Conservation (phyloP, 2,329 filamentous ascomycete species). For the Lachnellula arida region DNA sequence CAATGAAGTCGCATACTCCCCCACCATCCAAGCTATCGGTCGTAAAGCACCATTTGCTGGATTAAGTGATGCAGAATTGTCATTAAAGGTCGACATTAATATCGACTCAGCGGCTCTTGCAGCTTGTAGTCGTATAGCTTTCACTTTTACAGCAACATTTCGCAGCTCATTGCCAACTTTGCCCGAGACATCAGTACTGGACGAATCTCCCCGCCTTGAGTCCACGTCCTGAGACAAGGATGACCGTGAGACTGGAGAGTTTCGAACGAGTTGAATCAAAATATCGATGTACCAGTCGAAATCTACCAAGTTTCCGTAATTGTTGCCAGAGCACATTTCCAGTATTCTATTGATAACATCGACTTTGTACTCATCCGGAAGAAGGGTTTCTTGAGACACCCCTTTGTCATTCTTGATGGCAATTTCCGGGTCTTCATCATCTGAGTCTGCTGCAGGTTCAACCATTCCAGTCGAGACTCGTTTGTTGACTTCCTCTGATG, state of each 20-base stretch:
- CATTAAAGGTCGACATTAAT: conserved; percentile 56
- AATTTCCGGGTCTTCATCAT: conserved; percentile 52
- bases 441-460: conserved; percentile 41
- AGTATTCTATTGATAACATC: conserved; percentile 81
- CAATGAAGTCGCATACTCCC: conserved; percentile 78
- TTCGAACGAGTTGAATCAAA: conserved; percentile 75
- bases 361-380: conserved; percentile 81
- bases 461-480: conserved; percentile 37
- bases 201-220: conserved; percentile 6
- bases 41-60: conserved; percentile 63
- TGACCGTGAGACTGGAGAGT: conserved; percentile 50
- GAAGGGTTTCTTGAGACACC: conserved; percentile 50
- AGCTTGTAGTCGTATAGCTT: conserved; percentile 73
- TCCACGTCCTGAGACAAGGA: conserved; percentile 17
- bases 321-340: conserved; percentile 84
- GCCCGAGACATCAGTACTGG: conserved; percentile 49
- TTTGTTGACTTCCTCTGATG: conserved; percentile 40
- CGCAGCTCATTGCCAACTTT: conserved; percentile 80
- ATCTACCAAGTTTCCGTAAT: conserved; percentile 78
- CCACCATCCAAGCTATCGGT: conserved; percentile 78
- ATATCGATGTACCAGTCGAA: conserved; percentile 98
- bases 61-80: conserved; percentile 50
- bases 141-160: conserved; percentile 88
- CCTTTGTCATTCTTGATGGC: conserved; percentile 45
- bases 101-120: conserved; percentile 75